Percentiles rank a stretch among this genome's conserved stretches.
Conservation (phyloP, 2,329 filamentous ascomycete species). For the Colletotrichum shisoi region DNA sequence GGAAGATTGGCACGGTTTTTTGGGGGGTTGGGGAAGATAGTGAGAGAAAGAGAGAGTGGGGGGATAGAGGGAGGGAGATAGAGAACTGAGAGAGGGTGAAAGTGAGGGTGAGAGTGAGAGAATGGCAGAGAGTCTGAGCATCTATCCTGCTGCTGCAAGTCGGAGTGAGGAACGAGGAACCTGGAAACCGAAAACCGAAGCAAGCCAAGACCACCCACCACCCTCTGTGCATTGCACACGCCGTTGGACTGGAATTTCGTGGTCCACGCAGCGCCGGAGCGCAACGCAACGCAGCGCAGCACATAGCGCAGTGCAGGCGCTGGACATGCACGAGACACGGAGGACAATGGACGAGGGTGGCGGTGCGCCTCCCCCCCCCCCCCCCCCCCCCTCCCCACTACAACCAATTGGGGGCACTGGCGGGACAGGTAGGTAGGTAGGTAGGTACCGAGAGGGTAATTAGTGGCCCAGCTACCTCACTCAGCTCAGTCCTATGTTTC, state of each 20-base stretch:
- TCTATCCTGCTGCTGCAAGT: not conserved
- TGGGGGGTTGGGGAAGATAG: slow-evolving; percentile 16
- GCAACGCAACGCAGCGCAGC: slow-evolving; percentile 11
- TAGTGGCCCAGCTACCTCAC: not conserved
- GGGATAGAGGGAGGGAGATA: not conserved
- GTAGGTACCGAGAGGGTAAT: not conserved
- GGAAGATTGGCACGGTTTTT: slow-evolving; percentile 24
- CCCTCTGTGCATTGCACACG: not conserved
- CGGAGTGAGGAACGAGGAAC: not conserved
- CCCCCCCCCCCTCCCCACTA: slow-evolving; percentile 9
- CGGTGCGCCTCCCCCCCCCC: slow-evolving; percentile 20
- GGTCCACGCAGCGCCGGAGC: slow-evolving; percentile 7
- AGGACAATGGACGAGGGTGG: slow-evolving; percentile 20
- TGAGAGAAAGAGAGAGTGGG: not conserved
- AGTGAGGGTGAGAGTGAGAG: slow-evolving; percentile 3
- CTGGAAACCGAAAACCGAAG: slow-evolving; percentile 14
- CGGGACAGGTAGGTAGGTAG: not conserved
- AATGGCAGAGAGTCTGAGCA: slow-evolving; percentile 5
- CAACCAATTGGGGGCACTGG: not conserved
- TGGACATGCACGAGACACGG: not conserved
- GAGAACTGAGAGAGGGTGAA: not conserved
- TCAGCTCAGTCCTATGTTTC: not conserved
- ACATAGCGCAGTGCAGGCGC: not conserved
- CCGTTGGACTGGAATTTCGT: not conserved
- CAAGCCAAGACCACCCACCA: slow-evolving; percentile 28